phyloP scores from a whole-genome alignment of 495 filamentous ascomycete genomes.

The Lasiosphaeria hispida region DNA sequence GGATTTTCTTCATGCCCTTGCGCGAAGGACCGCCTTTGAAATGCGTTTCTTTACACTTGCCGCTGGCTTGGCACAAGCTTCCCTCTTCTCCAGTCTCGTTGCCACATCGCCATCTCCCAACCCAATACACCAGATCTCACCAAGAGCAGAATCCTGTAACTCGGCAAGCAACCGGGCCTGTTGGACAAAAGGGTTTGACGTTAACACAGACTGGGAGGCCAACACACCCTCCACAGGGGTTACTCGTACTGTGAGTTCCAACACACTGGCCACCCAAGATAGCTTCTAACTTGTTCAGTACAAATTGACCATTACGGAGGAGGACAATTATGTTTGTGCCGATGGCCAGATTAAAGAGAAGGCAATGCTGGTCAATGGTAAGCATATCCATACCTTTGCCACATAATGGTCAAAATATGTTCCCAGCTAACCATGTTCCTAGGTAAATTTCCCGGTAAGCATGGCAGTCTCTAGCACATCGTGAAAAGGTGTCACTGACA shows the following conservation, averaged over 20 bases:
- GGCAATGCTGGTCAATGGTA: slow-evolving; percentile 44
- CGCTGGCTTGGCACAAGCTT: slow-evolving; percentile 6
- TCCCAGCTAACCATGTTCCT: not conserved
- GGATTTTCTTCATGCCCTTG: too few relatives aligned
- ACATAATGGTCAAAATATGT: not conserved
- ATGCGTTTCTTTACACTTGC: not conserved
- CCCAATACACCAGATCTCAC: not conserved
- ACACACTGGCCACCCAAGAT: not conserved
- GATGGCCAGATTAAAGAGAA: slow-evolving; percentile 41
- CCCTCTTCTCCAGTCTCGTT: not conserved
- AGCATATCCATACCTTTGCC: slow-evolving; percentile 24
- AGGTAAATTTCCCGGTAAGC: slow-evolving; percentile 27
- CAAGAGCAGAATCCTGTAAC: slow-evolving; percentile 20
- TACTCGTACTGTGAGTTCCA: slow-evolving; percentile 18
- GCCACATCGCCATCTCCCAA: not conserved
- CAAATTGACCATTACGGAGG: slow-evolving; percentile 34
- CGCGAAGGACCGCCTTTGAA: not conserved
- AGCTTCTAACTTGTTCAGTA: slow-evolving; percentile 25
- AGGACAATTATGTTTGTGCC: slow-evolving; percentile 36
- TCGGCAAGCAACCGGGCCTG: slow-evolving; percentile 32
- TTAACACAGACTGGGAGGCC: slow-evolving; percentile 33
- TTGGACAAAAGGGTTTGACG: slow-evolving; percentile 32
- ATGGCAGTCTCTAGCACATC: not conserved
- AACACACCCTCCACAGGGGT: slow-evolving; percentile 26
- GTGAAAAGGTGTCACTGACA: not conserved